Evolutionary conservation across 106 monocot species (phyloP).

Genomic region (Allium fistulosum): DNA sequence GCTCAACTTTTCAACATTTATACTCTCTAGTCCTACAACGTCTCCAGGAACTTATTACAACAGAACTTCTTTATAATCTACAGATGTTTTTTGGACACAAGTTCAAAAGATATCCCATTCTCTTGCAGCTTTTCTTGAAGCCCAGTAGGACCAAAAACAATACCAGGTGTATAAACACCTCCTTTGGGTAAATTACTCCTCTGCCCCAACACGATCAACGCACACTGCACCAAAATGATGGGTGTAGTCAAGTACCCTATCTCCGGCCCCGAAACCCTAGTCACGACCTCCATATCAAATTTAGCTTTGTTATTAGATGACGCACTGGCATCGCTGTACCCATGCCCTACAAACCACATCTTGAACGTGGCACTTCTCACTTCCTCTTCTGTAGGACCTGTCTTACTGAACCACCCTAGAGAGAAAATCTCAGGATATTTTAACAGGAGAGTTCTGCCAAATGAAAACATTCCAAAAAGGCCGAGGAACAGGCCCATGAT

Average conservation of each 20-base stretch:
- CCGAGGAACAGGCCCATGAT: constrained; percentile 66
- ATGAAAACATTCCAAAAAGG: constrained; percentile 41
- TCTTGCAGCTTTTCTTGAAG: constrained; percentile 66
- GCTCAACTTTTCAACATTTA: too few species aligned
- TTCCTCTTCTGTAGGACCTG: constrained; percentile 86
- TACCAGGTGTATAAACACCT: constrained; percentile 70
- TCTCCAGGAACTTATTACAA: too few species aligned
- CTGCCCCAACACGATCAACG: constrained; percentile 55
- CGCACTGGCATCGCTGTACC: constrained; percentile 48
- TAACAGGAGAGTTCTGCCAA: constrained; percentile 69
- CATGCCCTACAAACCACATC: constrained; percentile 91
- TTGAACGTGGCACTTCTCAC: constrained; percentile 76
- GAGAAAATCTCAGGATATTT: constrained; percentile 78
- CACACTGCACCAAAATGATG: constrained; percentile 79
- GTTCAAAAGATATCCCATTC: constrained; percentile 83
- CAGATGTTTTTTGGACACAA: constrained; percentile 43
- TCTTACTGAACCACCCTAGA: constrained; percentile 66
- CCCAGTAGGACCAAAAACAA: constrained; percentile 72
- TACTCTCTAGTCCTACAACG: too few species aligned
- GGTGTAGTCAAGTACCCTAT: constrained; percentile 78
- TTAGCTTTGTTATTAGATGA: constrained; percentile 28
- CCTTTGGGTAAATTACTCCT: constrained; percentile 62
- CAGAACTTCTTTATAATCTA: too few species aligned
- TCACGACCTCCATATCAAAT: constrained; percentile 78
- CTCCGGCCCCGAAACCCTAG: constrained; percentile 84